A percentile compares a stretch with the other conserved stretches of the same genome.
These are phyloP conservation scores for Candida berthetii DNA, from an alignment of 805 yeast genomes.

Conservation along the genomic window DNA sequence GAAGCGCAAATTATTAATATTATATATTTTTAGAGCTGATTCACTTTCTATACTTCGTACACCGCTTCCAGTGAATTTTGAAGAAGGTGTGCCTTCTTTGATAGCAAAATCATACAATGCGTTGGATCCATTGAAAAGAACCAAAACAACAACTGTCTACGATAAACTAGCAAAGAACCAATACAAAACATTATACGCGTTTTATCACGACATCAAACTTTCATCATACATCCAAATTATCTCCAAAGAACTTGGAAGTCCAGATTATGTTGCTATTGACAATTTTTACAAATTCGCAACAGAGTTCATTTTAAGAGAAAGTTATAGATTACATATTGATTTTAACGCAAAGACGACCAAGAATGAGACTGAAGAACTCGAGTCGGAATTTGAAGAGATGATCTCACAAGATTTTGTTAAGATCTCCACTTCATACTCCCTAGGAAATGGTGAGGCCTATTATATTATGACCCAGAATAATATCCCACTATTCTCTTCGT, in stretches of 20 bases:
- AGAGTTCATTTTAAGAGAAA: conserved; percentile 60
- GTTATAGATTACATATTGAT: conserved; percentile 35
- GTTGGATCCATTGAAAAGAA: conserved; percentile 1
- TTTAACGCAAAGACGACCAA: conserved; percentile 9
- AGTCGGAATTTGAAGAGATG: conserved; percentile 26
- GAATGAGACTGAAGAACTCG: background rate
- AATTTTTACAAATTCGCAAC: conserved; percentile 55
- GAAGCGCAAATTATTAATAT: too few species aligned
- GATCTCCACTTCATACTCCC: conserved; percentile 45
- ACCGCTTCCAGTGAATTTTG: background rate
- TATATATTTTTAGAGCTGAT: too few species aligned
- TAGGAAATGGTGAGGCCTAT: conserved; percentile 60
- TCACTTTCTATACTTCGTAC: too few species aligned
- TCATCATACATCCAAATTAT: conserved; percentile 44
- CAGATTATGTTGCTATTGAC: conserved; percentile 48
- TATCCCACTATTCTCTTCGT: conserved; percentile 74
- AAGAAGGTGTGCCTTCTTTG: conserved; percentile 1
- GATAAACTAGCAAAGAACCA: conserved; percentile 30
- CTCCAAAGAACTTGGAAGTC: conserved; percentile 41
- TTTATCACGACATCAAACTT: conserved; percentile 64
- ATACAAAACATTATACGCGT: conserved; percentile 41
- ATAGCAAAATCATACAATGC: background rate
- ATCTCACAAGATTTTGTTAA: conserved; percentile 54
- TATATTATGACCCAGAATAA: conserved; percentile 54
- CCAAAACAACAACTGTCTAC: conserved; percentile 31